phyloP scores from a whole-genome alignment of 225 moss, liverwort and hornwort genomes.

The Takakia lepidozioides region DNA sequence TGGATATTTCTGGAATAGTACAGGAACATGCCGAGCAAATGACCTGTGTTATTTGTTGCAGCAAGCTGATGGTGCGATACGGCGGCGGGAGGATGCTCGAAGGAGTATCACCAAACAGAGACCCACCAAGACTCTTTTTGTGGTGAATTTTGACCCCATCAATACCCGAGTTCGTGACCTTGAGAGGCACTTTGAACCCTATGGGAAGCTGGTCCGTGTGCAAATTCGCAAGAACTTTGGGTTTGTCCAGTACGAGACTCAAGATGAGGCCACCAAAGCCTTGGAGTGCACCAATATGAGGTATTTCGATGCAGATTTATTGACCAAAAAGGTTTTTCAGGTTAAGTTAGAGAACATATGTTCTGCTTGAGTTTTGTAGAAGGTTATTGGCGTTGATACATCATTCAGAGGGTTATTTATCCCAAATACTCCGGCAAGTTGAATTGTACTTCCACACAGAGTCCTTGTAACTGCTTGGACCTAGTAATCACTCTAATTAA shows the following conservation, averaged over 20 bases:
- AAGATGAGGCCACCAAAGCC: conserved; percentile 98
- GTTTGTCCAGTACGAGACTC: conserved; percentile 93
- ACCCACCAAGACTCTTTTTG: conserved; percentile 95
- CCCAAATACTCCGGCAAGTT: no score
- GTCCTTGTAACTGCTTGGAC: no score
- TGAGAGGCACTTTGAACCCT: conserved; percentile 94
- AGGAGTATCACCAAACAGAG: conserved; percentile 89
- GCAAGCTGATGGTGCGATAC: conserved; percentile 99
- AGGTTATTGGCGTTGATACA: no score
- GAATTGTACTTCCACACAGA: no score
- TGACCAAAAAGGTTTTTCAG: no score
- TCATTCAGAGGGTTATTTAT: no score
- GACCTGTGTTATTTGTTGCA: conserved; percentile 12
- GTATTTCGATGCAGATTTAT: no score
- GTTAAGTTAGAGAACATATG: no score
- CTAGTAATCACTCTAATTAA: no score
- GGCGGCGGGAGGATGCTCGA: conserved; percentile 94
- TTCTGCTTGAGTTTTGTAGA: no score
- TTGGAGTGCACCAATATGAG: conserved; percentile 96
- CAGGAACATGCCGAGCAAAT: no score
- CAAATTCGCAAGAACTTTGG: conserved; percentile 99
- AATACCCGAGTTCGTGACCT: conserved; percentile 92
- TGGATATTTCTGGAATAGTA: no score
- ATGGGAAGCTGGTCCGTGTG: conserved; percentile 90
- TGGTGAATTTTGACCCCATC: conserved; percentile 96